Evolutionary conservation across 2,329 filamentous ascomycete species (phyloP), one percentile per base, ranked within the genome.

Genomic region (Colletotrichum tropicicola): DNA sequence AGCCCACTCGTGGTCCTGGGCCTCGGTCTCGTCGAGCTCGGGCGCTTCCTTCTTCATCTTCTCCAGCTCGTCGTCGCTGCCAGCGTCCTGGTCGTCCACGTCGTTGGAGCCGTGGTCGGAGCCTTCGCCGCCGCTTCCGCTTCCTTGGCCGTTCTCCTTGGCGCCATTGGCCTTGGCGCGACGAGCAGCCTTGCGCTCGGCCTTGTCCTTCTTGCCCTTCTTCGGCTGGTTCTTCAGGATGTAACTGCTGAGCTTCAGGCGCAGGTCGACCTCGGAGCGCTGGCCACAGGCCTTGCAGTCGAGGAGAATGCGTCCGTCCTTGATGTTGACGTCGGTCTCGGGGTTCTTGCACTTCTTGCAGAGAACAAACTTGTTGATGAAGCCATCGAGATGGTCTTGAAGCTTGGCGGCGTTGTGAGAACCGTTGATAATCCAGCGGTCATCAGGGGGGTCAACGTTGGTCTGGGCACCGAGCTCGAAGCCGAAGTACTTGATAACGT

Each of bases 281-380:
- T 97, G 92, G 77, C 96, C 96, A 77, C 96, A 99, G 68, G 96
- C 96, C 85, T 99, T 99, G 91, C 96, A 99, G 83, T 99, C 96
- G 71, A 98, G 90, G 68, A 93, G 82, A 79, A 99, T 98, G 77
- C 87, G 89, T 59, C 92, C 93, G 74, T 98, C 94, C 83, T 97
- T 98, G 86, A 98, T 93, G 76, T 92, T 89, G 75, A 98, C 91
- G 70, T 97, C 94, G 70, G 96, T 99, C 86, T 99, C 96, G 35
- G 96, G 96, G 80, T 99, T 99, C 89, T 97, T 97, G 91, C 96
- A 99, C 80, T 97, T 95, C 85, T 97, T 97, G 92, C 96, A 99
- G 69, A 99, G 94, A 74, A 99, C 96, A 72, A 98, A 99, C 84
- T 93, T 97, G 85, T 91, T 88, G 83, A 99, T 99, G 88, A 99